Percentiles rank a stretch among this genome's conserved stretches.
phyloP scores from a whole-genome alignment of 495 filamentous ascomycete genomes.

The Tuber melanosporum region DNA sequence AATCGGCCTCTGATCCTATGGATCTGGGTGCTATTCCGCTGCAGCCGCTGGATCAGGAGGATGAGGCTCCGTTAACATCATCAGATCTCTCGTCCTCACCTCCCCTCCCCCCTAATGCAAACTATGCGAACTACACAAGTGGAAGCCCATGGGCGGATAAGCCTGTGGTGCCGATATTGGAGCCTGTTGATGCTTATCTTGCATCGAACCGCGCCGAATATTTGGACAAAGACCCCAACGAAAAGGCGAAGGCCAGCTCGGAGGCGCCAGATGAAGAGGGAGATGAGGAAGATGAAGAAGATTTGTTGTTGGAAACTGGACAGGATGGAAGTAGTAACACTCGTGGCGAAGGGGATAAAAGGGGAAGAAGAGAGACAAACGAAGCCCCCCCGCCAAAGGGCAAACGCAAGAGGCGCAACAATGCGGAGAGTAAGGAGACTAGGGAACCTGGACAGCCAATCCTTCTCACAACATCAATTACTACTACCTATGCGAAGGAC shows the following conservation, averaged over 20 bases:
- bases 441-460: constrained; percentile 22
- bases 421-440: neutral
- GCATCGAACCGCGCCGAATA: neutral
- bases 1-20: neutral
- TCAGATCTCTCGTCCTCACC: neutral
- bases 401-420: constrained; percentile 6
- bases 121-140: neutral
- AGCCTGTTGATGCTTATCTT: neutral
- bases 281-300: neutral
- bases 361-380: neutral
- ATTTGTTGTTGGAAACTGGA: neutral
- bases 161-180: neutral
- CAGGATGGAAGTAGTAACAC: neutral
- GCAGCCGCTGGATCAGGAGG: neutral
- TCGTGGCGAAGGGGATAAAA: neutral
- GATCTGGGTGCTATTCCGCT: neutral
- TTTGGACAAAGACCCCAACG: neutral
- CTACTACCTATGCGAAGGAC: constrained; percentile 39
- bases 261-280: neutral
- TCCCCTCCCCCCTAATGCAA: neutral
- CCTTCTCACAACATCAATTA: constrained; percentile 37
- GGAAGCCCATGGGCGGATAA: neutral
- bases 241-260: neutral
- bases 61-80: neutral
- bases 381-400: constrained; percentile 2